Evolutionary conservation across 1,284 basidiomycete genomes (phyloP).

Genomic region (Ganoderma multipileum): DNA sequence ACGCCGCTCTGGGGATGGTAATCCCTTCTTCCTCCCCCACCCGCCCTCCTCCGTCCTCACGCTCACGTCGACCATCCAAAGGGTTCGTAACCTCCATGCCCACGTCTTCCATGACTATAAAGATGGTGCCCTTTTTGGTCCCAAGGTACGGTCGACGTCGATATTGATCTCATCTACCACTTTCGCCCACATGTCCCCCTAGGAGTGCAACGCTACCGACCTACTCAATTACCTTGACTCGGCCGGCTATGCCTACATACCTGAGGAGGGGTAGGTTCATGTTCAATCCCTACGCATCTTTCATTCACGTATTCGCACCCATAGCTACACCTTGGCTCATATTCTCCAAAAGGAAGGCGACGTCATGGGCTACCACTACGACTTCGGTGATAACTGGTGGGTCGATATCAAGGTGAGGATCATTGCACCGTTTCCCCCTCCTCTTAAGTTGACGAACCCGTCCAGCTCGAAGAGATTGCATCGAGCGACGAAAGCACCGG

Average conservation of each 20-base stretch:
- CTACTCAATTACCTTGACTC: neutral
- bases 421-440: neutral
- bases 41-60: neutral
- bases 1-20: conserved; percentile 26
- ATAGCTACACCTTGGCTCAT: conserved; percentile 6
- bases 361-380: conserved; percentile 13
- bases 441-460: neutral
- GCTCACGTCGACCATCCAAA: neutral
- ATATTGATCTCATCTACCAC: too few species aligned
- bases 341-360: conserved; percentile 11
- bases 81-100: conserved; percentile 24
- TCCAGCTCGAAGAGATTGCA: conserved; percentile 21
- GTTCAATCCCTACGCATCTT: too few species aligned
- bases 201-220: conserved; percentile 23
- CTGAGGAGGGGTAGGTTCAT: conserved; percentile 6
- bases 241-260: conserved; percentile 15
- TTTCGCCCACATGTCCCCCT: neutral
- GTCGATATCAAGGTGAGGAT: conserved; percentile 21
- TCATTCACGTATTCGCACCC: too few species aligned
- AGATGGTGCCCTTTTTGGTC: conserved; percentile 23
- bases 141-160: conserved; percentile 4
- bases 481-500: conserved; percentile 20
- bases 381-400: conserved; percentile 25
- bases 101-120: conserved; percentile 20
- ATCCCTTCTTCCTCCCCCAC: neutral